phyloP scores from a whole-genome alignment of 768 basidiomycete genomes.

The Termitomyces sp. region DNA sequence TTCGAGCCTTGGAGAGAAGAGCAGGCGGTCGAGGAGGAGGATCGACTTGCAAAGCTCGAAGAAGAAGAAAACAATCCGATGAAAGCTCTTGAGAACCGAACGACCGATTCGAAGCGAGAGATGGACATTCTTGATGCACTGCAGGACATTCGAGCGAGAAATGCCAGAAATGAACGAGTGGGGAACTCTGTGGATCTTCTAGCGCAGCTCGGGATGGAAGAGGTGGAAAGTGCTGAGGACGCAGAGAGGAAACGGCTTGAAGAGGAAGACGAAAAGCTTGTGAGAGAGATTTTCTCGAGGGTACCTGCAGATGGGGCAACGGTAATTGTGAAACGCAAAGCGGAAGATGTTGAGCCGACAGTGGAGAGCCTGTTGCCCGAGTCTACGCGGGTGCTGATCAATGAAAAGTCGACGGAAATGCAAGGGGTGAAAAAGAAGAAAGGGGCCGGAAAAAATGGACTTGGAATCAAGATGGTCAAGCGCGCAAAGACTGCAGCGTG shows the following conservation, averaged over 20 bases:
- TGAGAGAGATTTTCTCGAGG: constrained; percentile 85
- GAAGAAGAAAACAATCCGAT: constrained; percentile 97
- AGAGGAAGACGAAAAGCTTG: constrained; percentile 88
- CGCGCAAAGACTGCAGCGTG: constrained; percentile 24
- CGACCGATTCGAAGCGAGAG: constrained; percentile 88
- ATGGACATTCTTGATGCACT: constrained; percentile 98
- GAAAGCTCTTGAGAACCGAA: constrained; percentile 93
- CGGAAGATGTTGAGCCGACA: constrained; percentile 71
- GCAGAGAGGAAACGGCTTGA: constrained; percentile 63
- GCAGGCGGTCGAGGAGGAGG: constrained; percentile 70
- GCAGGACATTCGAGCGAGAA: constrained; percentile 84
- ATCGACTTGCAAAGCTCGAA: constrained; percentile 78
- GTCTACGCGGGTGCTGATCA: constrained; percentile 53
- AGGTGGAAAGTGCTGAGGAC: constrained; percentile 76
- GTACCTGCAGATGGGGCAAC: constrained; percentile 33
- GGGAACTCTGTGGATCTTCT: constrained; percentile 70
- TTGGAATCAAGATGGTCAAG: constrained; percentile 77
- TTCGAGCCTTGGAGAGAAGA: constrained; percentile 97
- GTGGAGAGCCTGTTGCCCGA: constrained; percentile 65
- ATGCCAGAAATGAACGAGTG: constrained; percentile 83
- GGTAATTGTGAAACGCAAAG: constrained; percentile 84
- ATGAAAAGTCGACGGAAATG: constrained; percentile 36
- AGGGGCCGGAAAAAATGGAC: constrained; percentile 48
- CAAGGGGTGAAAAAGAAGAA: constrained; percentile 58
- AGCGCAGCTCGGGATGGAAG: constrained; percentile 57